Percentiles rank a stretch among this genome's conserved stretches.
phyloP scores from a whole-genome alignment of 768 basidiomycete genomes.

The Phaeotremella skinneri region DNA sequence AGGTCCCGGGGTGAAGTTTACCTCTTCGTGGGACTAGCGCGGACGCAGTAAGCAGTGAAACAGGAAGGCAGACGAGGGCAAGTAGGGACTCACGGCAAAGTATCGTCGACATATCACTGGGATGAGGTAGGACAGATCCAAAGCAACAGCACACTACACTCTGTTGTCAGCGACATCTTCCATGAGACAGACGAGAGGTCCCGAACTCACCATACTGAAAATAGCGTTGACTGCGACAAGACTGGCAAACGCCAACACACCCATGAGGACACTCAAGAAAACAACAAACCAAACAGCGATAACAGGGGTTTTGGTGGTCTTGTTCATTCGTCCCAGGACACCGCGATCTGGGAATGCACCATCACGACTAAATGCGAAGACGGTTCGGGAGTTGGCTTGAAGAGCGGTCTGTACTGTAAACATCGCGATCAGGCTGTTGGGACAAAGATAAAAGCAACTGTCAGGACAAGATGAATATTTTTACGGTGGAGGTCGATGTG shows the following conservation, averaged over 20 bases:
- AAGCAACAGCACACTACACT: slow-evolving; percentile 36
- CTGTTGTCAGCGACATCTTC: slow-evolving; percentile 1
- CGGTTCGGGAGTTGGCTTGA: slow-evolving; percentile 75
- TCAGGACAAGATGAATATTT: background rate
- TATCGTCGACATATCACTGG: slow-evolving; percentile 71
- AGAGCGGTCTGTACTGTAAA: slow-evolving; percentile 73
- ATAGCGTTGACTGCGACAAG: slow-evolving; percentile 74
- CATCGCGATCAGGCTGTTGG: slow-evolving; percentile 79
- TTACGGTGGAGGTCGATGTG: background rate
- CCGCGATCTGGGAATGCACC: slow-evolving; percentile 72
- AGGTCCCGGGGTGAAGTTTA: slow-evolving; percentile 78
- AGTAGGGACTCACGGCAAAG: slow-evolving; percentile 52
- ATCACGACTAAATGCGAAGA: slow-evolving; percentile 67
- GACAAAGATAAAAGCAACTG: background rate
- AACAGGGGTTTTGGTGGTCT: slow-evolving; percentile 68
- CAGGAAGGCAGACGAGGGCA: background rate
- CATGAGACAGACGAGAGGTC: slow-evolving; percentile 8
- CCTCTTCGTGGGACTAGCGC: slow-evolving; percentile 68
- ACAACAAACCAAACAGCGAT: slow-evolving; percentile 74
- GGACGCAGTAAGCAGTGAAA: background rate
- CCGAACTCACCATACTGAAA: slow-evolving; percentile 74
- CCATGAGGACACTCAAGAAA: slow-evolving; percentile 60
- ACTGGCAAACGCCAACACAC: slow-evolving; percentile 70
- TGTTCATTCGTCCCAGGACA: slow-evolving; percentile 68
- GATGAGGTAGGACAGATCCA: slow-evolving; percentile 74